Evolutionary conservation across 73 alveolate species (phyloP).

Genomic region (Paramecium sexaurelia): DNA sequence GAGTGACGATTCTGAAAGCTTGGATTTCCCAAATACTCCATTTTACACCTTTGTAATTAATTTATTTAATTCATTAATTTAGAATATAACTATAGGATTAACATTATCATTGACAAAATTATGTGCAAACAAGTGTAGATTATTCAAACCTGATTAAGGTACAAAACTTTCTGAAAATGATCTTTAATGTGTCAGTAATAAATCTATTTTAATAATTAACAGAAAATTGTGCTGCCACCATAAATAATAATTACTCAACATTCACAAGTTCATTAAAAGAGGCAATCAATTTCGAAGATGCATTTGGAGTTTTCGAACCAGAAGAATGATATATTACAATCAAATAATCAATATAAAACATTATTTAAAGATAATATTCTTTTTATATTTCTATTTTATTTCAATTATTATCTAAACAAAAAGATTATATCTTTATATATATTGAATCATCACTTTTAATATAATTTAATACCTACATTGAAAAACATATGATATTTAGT

Average conservation of each 20-base stretch:
- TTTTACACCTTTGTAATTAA: background rate
- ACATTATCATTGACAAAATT: slow-evolving; percentile 11
- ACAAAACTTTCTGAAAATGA: slow-evolving; percentile 2
- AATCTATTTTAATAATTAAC: background rate
- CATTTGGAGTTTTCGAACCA: slow-evolving; percentile 30
- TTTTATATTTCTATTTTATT: too few relatives aligned
- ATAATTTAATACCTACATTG: background rate
- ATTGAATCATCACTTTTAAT: too few relatives aligned
- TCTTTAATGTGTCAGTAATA: background rate
- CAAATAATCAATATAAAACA: background rate
- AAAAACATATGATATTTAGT: background rate
- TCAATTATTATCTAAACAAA: too few relatives aligned
- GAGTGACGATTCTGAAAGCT: slow-evolving; percentile 35
- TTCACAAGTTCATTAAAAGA: slow-evolving; percentile 17
- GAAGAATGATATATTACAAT: background rate
- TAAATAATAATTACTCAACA: slow-evolving; percentile 13
- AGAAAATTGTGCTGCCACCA: slow-evolving; percentile 41
- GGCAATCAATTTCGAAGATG: slow-evolving; percentile 1
- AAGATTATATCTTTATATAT: too few relatives aligned
- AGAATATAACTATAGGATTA: slow-evolving; percentile 19
- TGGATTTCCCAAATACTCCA: slow-evolving; percentile 8
- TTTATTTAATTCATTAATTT: background rate
- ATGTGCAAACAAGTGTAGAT: slow-evolving; percentile 36
- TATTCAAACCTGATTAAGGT: slow-evolving; percentile 31
- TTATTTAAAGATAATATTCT: background rate